Evolutionary conservation across 2,329 filamentous ascomycete genomes (phyloP).

Genomic region (Aspergillus ochraceus): DNA sequence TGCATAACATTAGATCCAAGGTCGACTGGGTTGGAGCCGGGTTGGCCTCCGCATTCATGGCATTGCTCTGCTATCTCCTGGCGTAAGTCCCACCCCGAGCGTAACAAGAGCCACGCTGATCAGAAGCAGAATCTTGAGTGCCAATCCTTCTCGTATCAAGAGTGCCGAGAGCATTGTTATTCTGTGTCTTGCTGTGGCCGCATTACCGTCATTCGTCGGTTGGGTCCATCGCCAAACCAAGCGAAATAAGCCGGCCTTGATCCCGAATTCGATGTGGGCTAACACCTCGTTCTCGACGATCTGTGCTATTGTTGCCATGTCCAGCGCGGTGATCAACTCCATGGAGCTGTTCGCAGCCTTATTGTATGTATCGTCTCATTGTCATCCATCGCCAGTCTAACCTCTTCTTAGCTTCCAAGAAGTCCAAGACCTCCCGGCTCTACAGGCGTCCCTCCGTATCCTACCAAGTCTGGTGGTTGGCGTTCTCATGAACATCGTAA

Average conservation of each 20-base stretch:
- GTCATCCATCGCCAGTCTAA: constrained; percentile 5
- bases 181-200: constrained; percentile 45
- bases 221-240: constrained; percentile 56
- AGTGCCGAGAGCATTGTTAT: constrained; percentile 47
- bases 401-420: constrained; percentile 50
- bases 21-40: constrained; percentile 57
- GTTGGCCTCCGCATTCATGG: constrained; percentile 49
- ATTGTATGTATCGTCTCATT: constrained; percentile 42
- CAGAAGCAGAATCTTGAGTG: constrained; percentile 22
- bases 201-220: constrained; percentile 51
- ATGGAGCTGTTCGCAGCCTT: constrained; percentile 52
- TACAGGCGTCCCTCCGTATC: constrained; percentile 49
- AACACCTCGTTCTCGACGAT: constrained; percentile 57
- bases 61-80: constrained; percentile 53
- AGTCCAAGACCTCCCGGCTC: constrained; percentile 48
- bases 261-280: constrained; percentile 64
- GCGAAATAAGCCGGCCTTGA: constrained; percentile 53
- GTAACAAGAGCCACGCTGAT: not conserved
- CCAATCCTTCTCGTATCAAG: constrained; percentile 38
- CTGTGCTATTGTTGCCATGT: constrained; percentile 52
- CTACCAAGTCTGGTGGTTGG: constrained; percentile 50
- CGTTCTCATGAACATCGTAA: constrained; percentile 44
- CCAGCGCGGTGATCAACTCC: constrained; percentile 48
- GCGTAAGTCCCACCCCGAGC: no score
- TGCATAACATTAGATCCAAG: constrained; percentile 25